Evolutionary conservation across 1,284 basidiomycete genomes (phyloP), one percentile per base, ranked within the genome.

Genomic region (Neolentinus lepideus): DNA sequence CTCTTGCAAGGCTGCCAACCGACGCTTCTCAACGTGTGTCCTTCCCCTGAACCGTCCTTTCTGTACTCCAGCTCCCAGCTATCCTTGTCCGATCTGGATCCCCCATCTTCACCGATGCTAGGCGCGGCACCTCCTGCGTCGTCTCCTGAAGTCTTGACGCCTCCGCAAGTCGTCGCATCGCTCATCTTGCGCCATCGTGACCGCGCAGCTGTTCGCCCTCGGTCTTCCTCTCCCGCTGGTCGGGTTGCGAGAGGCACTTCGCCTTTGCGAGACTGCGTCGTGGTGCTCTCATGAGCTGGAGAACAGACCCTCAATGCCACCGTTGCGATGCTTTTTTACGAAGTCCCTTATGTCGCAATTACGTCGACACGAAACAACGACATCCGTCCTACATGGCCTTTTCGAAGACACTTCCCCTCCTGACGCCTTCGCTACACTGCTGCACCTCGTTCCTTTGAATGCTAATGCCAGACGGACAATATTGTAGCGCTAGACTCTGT

Each of bases 151-250:
- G 54, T 66, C 11, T 58, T 70, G 21, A 59, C 67, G 3, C 64
- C 69, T 56, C 62, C 69, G 25, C 68, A 70, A 53, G 65, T 71
- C 53, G 67, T 71, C 27, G 70, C 70, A 16, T 61, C 64, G 8
- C 64, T 71, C 46, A 69, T 64, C 16, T 59, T 71, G 57, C 69
- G 69, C 31, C 61, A 66, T 47, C 65, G 65, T 24, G 69, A 69
- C 29, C 70, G 69, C 50, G 43, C 56, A 9, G 14, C 25, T 16
- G 54, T 53, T 26, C 58, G 57, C 27, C 24, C 24, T 26, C 36
- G 53, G 6, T 45, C 53, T 6, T 25, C 36, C n/a, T 22, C 53
- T 9, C 31, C 31, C 12, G 14, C 31, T 21, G 31, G 3, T 12
- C 51, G 51, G 19, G 38, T 21, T 6, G 19, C 38, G 8, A 43